These are phyloP conservation scores for Fraxinus sp. DNA, from an alignment of 305 asterid genomes.

Conservation along the genomic window DNA sequence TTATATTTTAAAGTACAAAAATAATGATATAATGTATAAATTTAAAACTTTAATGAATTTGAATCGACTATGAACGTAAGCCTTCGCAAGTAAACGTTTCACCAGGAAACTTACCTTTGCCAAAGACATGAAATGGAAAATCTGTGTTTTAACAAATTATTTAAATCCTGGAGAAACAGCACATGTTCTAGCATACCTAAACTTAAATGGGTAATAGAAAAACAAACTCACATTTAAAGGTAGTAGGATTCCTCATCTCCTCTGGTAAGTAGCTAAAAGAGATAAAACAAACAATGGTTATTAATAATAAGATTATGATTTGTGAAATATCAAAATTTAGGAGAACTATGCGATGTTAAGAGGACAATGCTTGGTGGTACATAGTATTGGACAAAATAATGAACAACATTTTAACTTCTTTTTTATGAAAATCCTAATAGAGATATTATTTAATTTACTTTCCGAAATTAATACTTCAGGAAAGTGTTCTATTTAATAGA, in stretches of 20 bases:
- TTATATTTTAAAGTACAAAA: background rate
- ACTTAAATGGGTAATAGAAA: background rate
- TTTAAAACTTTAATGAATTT: background rate
- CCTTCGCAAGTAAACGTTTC: background rate
- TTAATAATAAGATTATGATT: background rate
- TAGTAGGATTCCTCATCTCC: slow-evolving; percentile 63
- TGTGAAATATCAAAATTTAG: background rate
- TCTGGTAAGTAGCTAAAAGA: slow-evolving; percentile 56
- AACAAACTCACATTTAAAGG: slow-evolving; percentile 59
- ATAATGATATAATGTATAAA: background rate
- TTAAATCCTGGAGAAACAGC: background rate
- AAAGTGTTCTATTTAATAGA: background rate
- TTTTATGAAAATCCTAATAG: background rate
- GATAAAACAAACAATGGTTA: background rate
- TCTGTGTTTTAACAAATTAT: background rate
- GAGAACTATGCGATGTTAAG: background rate
- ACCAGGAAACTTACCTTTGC: background rate
- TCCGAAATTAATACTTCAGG: background rate
- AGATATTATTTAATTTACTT: background rate
- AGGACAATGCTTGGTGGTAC: background rate
- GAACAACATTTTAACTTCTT: background rate
- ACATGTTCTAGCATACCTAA: background rate
- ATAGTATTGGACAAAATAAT: background rate
- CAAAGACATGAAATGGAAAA: background rate
- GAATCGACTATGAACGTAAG: background rate